Conservation (phyloP, 768 basidiomycete genomes). For the Tulasnella sp. region DNA sequence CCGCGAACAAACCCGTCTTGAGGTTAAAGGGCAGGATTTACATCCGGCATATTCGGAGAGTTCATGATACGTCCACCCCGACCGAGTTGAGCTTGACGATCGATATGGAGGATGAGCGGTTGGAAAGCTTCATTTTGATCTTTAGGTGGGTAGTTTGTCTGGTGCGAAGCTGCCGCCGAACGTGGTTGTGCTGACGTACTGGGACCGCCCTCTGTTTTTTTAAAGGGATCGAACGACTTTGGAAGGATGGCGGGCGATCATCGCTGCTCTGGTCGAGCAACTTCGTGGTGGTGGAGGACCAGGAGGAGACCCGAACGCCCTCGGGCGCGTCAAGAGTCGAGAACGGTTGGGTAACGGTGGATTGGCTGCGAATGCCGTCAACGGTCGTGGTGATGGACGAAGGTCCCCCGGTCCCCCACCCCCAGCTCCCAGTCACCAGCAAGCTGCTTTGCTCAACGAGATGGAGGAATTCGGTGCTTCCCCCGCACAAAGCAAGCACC, state of each 20-base stretch:
- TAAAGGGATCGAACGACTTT: conserved; percentile 69
- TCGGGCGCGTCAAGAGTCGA: not conserved
- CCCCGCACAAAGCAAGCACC: not conserved
- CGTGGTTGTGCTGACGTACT: not conserved
- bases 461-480: conserved; percentile 23
- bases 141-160: conserved; percentile 42
- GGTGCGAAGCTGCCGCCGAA: not conserved
- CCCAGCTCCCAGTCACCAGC: conserved; percentile 3
- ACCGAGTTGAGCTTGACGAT: conserved; percentile 92
- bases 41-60: conserved; percentile 85
- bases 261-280: conserved; percentile 58
- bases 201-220: not conserved
- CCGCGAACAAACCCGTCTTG: conserved; percentile 54
- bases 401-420: conserved; percentile 13
- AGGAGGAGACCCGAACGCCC: not conserved
- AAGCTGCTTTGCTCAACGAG: conserved; percentile 1
- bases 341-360: conserved; percentile 3
- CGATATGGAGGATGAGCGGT: conserved; percentile 90
- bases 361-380: not conserved
- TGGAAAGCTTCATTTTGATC: conserved; percentile 92
- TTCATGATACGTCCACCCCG: conserved; percentile 62
- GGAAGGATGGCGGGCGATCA: conserved; percentile 80
- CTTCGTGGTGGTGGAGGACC: not conserved
- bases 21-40: conserved; percentile 93
- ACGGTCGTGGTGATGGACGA: not conserved